Percentiles rank a stretch among this genome's conserved stretches.
phyloP scores from a whole-genome alignment of 2,329 filamentous ascomycete genomes.

The Xylaria sp. region DNA sequence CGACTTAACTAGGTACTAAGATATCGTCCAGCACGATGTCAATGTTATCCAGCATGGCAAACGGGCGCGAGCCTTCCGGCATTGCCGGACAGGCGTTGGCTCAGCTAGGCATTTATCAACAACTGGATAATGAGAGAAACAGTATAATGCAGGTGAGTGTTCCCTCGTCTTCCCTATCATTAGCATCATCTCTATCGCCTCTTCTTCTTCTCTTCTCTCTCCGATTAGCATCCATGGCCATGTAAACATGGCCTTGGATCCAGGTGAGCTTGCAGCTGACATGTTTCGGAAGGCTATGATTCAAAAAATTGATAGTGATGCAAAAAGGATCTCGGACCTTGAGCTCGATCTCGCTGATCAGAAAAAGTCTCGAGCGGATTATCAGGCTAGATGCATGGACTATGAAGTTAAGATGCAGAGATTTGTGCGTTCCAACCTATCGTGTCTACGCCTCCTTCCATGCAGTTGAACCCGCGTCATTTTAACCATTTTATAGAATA shows the following conservation, averaged over 20 bases:
- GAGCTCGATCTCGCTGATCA: slow-evolving; percentile 48
- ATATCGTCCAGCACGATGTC: slow-evolving; percentile 30
- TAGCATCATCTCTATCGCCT: background rate
- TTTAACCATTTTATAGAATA: slow-evolving; percentile 42
- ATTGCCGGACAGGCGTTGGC: slow-evolving; percentile 36
- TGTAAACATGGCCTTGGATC: background rate
- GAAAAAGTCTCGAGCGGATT: slow-evolving; percentile 44
- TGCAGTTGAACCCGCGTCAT: slow-evolving; percentile 9
- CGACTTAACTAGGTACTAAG: background rate
- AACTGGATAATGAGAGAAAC: slow-evolving; percentile 46
- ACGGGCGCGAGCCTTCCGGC: slow-evolving; percentile 40
- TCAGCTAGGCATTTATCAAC: slow-evolving; percentile 46
- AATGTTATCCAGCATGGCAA: slow-evolving; percentile 34
- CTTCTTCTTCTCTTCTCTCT: background rate
- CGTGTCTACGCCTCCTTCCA: slow-evolving; percentile 9
- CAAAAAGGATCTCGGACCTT: slow-evolving; percentile 45
- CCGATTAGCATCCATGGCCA: background rate
- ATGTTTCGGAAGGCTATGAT: slow-evolving; percentile 42
- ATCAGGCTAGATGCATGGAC: slow-evolving; percentile 41
- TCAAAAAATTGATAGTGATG: slow-evolving; percentile 43
- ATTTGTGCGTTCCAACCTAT: slow-evolving; percentile 42
- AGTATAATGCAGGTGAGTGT: slow-evolving; percentile 46
- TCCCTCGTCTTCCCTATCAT: background rate
- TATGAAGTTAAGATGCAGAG: slow-evolving; percentile 42
- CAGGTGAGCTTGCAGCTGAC: slow-evolving; percentile 33